Evolutionary conservation across 2,329 filamentous ascomycete species (phyloP), one percentile per base, ranked within the genome.

Genomic region (Stagonosporopsis rhizophila): DNA sequence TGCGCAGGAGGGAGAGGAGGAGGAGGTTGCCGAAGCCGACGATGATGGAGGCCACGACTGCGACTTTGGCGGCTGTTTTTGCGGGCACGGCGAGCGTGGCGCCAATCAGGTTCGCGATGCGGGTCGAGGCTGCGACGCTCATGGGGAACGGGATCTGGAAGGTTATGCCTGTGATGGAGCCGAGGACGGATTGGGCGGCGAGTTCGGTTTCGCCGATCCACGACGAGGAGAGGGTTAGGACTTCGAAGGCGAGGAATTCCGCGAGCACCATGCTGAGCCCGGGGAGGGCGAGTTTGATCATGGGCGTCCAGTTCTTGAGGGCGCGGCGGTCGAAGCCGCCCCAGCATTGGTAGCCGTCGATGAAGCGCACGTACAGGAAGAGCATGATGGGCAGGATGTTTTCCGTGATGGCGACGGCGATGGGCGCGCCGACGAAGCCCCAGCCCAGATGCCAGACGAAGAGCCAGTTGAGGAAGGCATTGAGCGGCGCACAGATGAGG

Each of bases 121-220:
- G 88, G 0, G 94, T 98, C 12, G 89, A 94, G 0, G 89, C 87
- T 2, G 94, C 93, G 55, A 98, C 94, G 28, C 89, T 91, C 58
- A 97, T 85, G 0, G 94, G 91, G 78, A 98, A 98, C 0, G 94
- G 92, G 44, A 98, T 88, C 75, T 96, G 92, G 79, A 92, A 98
- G 0, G 90, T 91, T 22, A 96, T 86, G 9, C 88, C 86, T 0
- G 89, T 87, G 41, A 96, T 81, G 0, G 90, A 95, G 20, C 89
- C 85, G 2, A 98, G 80, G 14, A 97, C 88, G 30, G 90, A 93
- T 75, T 99, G 93, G 0, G 95, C 93, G 0, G 94, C 94, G 1
- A 98, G 84, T 59, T 89, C 87, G 17, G 88, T 88, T 1, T 90
- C 87, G 15, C 90, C 90, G 55, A 97, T 88, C 66, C 90, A 91